A percentile compares a stretch with the other conserved stretches of the same genome.
phyloP scores from a whole-genome alignment of 2,329 filamentous ascomycete species.

The Fusarium mexicanum region DNA sequence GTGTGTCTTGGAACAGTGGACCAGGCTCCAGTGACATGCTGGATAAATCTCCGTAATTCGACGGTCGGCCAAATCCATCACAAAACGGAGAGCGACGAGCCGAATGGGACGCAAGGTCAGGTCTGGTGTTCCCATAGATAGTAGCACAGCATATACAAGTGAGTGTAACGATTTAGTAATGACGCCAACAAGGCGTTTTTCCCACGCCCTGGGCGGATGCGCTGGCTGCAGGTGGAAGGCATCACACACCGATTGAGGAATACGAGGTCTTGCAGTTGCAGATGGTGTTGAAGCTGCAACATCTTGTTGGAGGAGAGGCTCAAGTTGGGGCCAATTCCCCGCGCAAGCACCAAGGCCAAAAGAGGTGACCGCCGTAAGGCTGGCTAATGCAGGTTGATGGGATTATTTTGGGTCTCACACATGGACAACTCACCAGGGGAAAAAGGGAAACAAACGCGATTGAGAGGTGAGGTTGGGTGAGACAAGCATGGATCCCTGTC shows the following conservation, averaged over 20 bases:
- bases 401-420: neutral
- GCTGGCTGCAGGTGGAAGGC: conserved; percentile 20
- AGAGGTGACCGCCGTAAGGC: conserved; percentile 11
- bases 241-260: conserved; percentile 32
- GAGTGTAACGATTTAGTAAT: neutral
- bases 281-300: conserved; percentile 16
- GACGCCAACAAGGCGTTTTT: conserved; percentile 9
- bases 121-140: neutral
- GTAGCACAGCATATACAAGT: neutral
- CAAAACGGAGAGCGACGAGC: conserved; percentile 8
- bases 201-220: neutral
- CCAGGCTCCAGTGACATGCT: conserved; percentile 3
- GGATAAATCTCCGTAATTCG: conserved; percentile 19
- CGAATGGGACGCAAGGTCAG: neutral
- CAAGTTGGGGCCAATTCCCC: conserved; percentile 1
- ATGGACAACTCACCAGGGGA: conserved; percentile 6
- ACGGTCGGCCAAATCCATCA: conserved; percentile 8
- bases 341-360: neutral
- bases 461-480: neutral
- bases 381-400: conserved; percentile 31
- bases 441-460: neutral
- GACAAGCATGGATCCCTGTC: conserved; percentile 10
- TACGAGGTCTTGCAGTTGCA: conserved; percentile 18
- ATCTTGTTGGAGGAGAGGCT: conserved; percentile 32
- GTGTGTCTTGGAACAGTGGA: neutral